Conservation (phyloP, 306 rosid genomes). For the Aeschynomene evenia region DNA sequence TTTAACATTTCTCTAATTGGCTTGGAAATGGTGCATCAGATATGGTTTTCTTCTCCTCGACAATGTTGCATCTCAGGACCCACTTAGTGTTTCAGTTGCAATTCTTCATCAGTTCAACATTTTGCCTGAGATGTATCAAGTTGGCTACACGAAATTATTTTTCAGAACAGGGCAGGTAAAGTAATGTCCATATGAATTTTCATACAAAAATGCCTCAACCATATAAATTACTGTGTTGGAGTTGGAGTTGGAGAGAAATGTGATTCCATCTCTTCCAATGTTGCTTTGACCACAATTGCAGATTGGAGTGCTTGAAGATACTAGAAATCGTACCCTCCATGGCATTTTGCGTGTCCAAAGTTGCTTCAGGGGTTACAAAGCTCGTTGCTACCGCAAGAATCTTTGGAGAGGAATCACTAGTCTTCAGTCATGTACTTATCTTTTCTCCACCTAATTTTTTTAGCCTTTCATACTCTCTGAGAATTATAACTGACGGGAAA, state of each 20-base stretch:
- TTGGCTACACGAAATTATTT: slow-evolving; percentile 95
- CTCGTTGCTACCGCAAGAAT: slow-evolving; percentile 64
- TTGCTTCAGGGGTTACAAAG: slow-evolving; percentile 94
- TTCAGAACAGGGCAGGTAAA: slow-evolving; percentile 99
- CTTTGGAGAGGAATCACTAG: slow-evolving; percentile 64
- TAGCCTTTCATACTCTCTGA: slow-evolving; percentile 32
- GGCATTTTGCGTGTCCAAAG: slow-evolving; percentile 92
- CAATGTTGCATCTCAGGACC: slow-evolving; percentile 81
- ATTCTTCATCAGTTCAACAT: slow-evolving; percentile 98
- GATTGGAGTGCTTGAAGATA: slow-evolving; percentile 98
- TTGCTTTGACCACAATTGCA: slow-evolving; percentile 36
- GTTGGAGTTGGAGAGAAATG: not conserved
- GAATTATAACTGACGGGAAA: slow-evolving; percentile 16
- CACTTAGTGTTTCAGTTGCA: slow-evolving; percentile 94
- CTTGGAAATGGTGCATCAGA: slow-evolving; percentile 51
- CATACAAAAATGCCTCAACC: slow-evolving; percentile 2
- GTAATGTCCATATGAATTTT: slow-evolving; percentile 14
- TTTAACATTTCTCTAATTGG: slow-evolving; percentile 32
- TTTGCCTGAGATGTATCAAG: slow-evolving; percentile 98
- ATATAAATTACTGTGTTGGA: slow-evolving; percentile 19
- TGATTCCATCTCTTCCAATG: not conserved
- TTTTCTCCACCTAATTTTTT: slow-evolving; percentile 22
- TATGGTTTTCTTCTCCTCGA: slow-evolving; percentile 97
- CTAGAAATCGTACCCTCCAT: slow-evolving; percentile 91
- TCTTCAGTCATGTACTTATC: slow-evolving; percentile 83